Percentiles rank a stretch among this genome's conserved stretches.
phyloP scores from a whole-genome alignment of 345 rosid genomes.

The Camelina neglecta region DNA sequence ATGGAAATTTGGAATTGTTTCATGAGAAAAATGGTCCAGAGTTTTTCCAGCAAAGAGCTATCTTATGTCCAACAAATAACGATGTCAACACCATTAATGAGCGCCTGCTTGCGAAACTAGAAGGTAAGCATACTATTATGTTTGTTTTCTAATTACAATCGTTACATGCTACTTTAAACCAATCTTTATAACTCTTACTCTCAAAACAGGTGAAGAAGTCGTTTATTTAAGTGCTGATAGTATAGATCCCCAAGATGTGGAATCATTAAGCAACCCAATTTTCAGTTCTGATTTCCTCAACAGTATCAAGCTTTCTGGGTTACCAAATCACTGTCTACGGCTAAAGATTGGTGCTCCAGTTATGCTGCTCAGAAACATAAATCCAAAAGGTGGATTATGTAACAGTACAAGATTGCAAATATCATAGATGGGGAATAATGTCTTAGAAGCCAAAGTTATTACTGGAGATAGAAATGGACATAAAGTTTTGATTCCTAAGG shows the following conservation, averaged over 20 bases:
- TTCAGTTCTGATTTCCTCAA: background rate
- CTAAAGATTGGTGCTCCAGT: background rate
- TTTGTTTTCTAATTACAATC: too few relatives aligned
- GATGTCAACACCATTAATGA: too few relatives aligned
- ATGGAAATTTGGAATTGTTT: too few relatives aligned
- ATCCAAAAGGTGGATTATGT: constrained; percentile 3
- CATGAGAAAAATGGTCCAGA: too few relatives aligned
- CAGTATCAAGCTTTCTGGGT: background rate
- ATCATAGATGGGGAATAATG: background rate
- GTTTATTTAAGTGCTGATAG: background rate
- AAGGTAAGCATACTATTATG: too few relatives aligned
- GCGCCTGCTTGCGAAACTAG: too few relatives aligned
- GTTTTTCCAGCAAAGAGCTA: too few relatives aligned
- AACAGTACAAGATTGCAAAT: background rate
- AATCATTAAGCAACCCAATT: background rate
- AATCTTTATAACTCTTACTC: too few relatives aligned
- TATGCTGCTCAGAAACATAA: constrained; percentile 2
- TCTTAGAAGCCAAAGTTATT: background rate
- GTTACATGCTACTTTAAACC: too few relatives aligned
- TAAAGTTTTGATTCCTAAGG: background rate
- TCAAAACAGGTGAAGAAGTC: background rate
- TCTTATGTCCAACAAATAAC: too few relatives aligned
- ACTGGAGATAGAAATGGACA: background rate
- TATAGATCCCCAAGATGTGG: background rate
- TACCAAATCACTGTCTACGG: background rate